These are phyloP conservation scores for Biscutella laevigata DNA, from an alignment of 441 rosid genomes.

Conservation along the genomic window DNA sequence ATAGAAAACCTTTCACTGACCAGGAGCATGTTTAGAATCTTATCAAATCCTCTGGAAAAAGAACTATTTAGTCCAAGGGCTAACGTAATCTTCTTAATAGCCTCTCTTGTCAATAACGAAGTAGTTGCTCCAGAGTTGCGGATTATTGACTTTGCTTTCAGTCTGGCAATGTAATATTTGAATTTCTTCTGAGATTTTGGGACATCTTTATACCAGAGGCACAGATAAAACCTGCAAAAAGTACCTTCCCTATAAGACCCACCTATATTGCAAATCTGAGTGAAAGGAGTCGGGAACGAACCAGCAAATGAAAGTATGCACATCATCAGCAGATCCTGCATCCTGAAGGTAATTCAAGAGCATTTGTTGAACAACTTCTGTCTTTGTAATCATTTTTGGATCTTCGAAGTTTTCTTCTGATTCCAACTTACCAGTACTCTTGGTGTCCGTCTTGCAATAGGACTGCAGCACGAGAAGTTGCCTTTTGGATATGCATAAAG, in stretches of 20 bases:
- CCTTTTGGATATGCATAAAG: constrained; percentile 68
- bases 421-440: constrained; percentile 37
- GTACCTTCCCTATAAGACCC: constrained; percentile 21
- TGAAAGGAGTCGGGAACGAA: constrained; percentile 30
- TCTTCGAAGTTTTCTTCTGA: constrained; percentile 32
- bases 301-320: constrained; percentile 85
- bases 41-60: constrained; percentile 95
- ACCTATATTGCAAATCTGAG: constrained; percentile 12
- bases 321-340: constrained; percentile 67
- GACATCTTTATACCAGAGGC: constrained; percentile 93
- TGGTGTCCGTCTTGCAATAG: constrained; percentile 54
- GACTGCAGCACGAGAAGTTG: constrained; percentile 88
- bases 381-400: constrained; percentile 42
- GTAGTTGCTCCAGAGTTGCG: constrained; percentile 64
- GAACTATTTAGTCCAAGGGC: constrained; percentile 89
- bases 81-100: constrained; percentile 73
- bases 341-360: constrained; percentile 93
- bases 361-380: constrained; percentile 83
- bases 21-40: constrained; percentile 95
- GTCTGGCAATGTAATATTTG: constrained; percentile 62
- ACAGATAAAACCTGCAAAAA: constrained; percentile 80
- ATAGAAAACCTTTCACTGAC: constrained; percentile 39
- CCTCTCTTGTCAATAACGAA: constrained; percentile 61
- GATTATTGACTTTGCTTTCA: constrained; percentile 74
- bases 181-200: constrained; percentile 67